Evolutionary conservation across 2,329 filamentous ascomycete species (phyloP), one percentile per base, ranked within the genome.

Genomic region (Botrytis hyacinthi): DNA sequence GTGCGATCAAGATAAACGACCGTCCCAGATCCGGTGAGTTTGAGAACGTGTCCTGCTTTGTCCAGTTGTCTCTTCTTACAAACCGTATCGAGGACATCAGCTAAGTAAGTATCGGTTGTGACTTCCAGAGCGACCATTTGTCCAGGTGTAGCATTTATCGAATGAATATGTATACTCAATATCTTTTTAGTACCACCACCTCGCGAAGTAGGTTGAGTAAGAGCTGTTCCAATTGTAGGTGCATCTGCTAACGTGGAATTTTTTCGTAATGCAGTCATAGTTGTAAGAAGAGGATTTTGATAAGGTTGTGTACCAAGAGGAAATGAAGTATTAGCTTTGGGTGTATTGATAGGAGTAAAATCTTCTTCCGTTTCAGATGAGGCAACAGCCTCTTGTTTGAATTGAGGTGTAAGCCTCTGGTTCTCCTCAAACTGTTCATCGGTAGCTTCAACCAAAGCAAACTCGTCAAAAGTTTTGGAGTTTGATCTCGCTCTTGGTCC

Each of bases 51-150:
- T 73, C 91, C 89, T 29, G 87, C 91, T 83, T 94, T 94, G 81
- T 96, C 93, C 0, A 96, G 85, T 73, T 93, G 90, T 61, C 94
- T 87, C 82, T 93, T 93, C 60, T 90, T 88, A 81, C 93, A 96
- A 3, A 93, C 91, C 76, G 90, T 86, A 79, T 95, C 93, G 70
- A 95, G 89, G 42, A 96, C 89, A 81, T 96, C 93, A 61, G 92
- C 92, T 62, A 96, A 88, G 80, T 95, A 96, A 44, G 91, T 95
- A 77, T 95, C 92, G 0, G 92, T 94, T 0, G 92, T 95, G 63
- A 93, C 92, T 75, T 93, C 90, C 29, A 95, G 84, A 1, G 90
- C 91, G 37, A 93, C 87, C 84, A 90, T 89, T 79, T 92, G 91
- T n/a, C 92, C 91, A 65, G 92, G 89, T 14, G 91, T 87, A 9